Percentiles rank a stretch among this genome's conserved stretches.
phyloP scores from a whole-genome alignment of 2,329 filamentous ascomycete species.

The Exophiala viscosa region DNA sequence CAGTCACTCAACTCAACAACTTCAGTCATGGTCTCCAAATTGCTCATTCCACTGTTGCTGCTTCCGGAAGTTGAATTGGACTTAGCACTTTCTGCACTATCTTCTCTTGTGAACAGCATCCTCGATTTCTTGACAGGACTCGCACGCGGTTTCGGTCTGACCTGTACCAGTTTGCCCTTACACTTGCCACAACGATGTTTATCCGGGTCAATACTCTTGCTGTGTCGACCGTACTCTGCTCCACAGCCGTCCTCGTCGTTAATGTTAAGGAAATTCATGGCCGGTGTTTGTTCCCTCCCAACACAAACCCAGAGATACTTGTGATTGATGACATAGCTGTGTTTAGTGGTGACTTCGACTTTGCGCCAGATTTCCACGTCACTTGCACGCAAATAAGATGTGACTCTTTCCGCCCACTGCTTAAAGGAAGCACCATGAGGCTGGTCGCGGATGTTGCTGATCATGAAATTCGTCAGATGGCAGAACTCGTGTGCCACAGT shows the following conservation, averaged over 20 bases:
- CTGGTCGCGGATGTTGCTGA: conserved; percentile 68
- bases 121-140: conserved; percentile 19
- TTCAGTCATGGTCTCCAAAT: conserved; percentile 16
- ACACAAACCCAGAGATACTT: conserved; percentile 84
- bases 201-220: conserved; percentile 72
- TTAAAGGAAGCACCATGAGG: conserved; percentile 87
- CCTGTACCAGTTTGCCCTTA: conserved; percentile 66
- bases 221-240: conserved; percentile 75
- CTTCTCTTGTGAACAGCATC: conserved; percentile 1
- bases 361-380: conserved; percentile 52
- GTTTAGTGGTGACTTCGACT: conserved; percentile 80
- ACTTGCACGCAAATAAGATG: conserved; percentile 33
- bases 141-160: conserved; percentile 67
- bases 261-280: conserved; percentile 21
- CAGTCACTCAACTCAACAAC: conserved; percentile 25
- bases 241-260: conserved; percentile 50
- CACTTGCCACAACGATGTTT: conserved; percentile 76
- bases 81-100: conserved; percentile 30
- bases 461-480: conserved; percentile 87
- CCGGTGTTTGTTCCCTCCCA: conserved; percentile 19
- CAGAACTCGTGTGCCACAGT: conserved; percentile 97
- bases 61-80: conserved; percentile 43
- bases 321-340: conserved; percentile 84
- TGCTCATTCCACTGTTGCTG: not conserved
- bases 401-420: conserved; percentile 53